These are phyloP conservation scores for Pythium phragmiticola DNA, from an alignment of 352 stramenopile species.

Conservation along the genomic window DNA sequence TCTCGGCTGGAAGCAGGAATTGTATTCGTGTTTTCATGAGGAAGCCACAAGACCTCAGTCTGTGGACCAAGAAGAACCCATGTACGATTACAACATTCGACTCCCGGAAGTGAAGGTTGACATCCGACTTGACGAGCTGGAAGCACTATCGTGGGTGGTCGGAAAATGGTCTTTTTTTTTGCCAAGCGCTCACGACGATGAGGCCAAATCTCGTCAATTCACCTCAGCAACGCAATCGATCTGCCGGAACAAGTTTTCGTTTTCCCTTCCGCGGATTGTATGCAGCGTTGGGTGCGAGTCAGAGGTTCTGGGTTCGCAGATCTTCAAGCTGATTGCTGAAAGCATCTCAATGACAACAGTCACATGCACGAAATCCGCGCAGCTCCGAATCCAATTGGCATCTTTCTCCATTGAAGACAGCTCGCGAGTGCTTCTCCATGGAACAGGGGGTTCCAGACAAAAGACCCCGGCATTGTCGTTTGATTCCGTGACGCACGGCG, in stretches of 20 bases:
- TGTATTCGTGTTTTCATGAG: constrained; percentile 21
- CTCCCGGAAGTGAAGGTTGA: constrained; percentile 51
- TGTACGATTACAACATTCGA: constrained; percentile 66
- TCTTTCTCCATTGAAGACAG: constrained; percentile 34
- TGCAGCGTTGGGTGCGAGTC: constrained; percentile 12
- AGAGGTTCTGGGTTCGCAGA: constrained; percentile 1
- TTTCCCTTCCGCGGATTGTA: constrained; percentile 12
- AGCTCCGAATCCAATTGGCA: constrained; percentile 16
- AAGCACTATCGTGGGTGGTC: constrained; percentile 60
- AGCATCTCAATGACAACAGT: constrained; percentile 28
- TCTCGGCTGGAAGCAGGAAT: constrained; percentile 12
- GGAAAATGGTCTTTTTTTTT: constrained; percentile 83
- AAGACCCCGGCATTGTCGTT: constrained; percentile 43
- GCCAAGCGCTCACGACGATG: constrained; percentile 20
- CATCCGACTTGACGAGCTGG: constrained; percentile 54
- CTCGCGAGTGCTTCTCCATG: constrained; percentile 34
- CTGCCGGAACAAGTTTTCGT: constrained; percentile 10
- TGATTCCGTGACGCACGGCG: constrained; percentile 6
- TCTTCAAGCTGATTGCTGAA: constrained; percentile 31
- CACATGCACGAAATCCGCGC: constrained; percentile 16
- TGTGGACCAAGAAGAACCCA: constrained; percentile 40
- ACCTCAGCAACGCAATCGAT: not conserved
- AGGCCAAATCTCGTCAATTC: not conserved
- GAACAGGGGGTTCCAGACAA: constrained; percentile 37
- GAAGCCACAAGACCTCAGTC: constrained; percentile 1